Evolutionary conservation across 2,329 filamentous ascomycete species (phyloP).

Genomic region (Ceratocystis smalleyi): DNA sequence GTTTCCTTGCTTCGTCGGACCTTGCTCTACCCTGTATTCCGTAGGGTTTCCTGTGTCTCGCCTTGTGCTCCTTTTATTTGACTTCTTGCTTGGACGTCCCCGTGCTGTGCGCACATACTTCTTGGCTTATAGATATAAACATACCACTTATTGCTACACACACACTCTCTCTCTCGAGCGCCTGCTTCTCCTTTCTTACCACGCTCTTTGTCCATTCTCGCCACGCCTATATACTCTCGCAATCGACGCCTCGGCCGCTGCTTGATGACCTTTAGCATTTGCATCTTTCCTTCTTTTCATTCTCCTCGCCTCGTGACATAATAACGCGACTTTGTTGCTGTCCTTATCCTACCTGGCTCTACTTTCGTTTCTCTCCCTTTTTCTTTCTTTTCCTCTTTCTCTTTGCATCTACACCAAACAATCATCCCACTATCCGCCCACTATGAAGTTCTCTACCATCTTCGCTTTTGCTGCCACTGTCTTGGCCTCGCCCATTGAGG

Average conservation of each 20-base stretch:
- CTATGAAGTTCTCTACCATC: constrained; percentile 11
- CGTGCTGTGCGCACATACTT: background rate
- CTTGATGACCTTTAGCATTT: background rate
- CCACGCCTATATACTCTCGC: background rate
- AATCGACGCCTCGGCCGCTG: background rate
- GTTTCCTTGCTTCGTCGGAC: background rate
- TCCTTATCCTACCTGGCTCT: background rate
- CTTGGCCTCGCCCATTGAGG: constrained; percentile 7
- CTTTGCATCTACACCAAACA: background rate
- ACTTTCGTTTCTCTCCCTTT: background rate
- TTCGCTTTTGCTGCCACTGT: constrained; percentile 9
- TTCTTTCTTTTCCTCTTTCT: background rate
- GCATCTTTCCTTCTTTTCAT: background rate
- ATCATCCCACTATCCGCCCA: background rate
- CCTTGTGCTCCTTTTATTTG: constrained; percentile 2
- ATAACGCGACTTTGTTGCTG: background rate
- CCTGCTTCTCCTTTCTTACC: background rate
- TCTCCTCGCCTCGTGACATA: background rate
- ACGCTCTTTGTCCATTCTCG: background rate
- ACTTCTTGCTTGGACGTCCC: constrained; percentile 1
- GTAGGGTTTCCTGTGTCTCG: background rate
- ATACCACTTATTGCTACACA: background rate
- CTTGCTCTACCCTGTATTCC: background rate
- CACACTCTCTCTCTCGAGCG: background rate
- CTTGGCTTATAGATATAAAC: constrained; percentile 4